Evolutionary conservation across 306 rosid genomes (phyloP).

Genomic region (Adenanthera pavonina): DNA sequence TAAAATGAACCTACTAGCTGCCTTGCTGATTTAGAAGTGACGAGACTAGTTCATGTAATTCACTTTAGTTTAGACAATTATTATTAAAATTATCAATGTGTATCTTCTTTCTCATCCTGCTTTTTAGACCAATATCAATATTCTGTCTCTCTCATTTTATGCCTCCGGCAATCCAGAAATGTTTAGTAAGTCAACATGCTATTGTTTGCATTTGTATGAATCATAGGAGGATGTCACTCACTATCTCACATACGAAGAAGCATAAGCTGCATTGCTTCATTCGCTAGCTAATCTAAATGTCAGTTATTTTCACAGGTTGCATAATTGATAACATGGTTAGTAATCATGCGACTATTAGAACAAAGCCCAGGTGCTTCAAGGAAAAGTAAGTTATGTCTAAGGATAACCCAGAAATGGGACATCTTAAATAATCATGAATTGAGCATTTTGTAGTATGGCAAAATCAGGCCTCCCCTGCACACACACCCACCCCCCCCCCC

Average conservation of each 20-base stretch:
- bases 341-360: background rate
- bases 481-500: too few species aligned
- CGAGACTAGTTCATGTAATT: background rate
- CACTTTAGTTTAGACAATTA: background rate
- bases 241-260: background rate
- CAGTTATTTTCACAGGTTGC: constrained; percentile 2
- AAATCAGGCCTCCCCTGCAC: background rate
- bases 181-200: background rate
- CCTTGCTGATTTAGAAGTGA: background rate
- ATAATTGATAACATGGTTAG: background rate
- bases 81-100: background rate
- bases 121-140: background rate
- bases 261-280: background rate
- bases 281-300: background rate
- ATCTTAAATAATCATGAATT: too few species aligned
- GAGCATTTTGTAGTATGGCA: too few species aligned
- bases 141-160: background rate
- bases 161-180: background rate
- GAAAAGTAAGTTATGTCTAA: background rate
- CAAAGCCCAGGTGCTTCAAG: background rate
- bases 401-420: background rate
- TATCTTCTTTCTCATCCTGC: background rate
- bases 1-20: background rate
- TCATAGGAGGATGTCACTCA: background rate
- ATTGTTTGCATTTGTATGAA: background rate